phyloP scores from a whole-genome alignment of 2,329 filamentous ascomycete species.

The Clarireedia paspali region DNA sequence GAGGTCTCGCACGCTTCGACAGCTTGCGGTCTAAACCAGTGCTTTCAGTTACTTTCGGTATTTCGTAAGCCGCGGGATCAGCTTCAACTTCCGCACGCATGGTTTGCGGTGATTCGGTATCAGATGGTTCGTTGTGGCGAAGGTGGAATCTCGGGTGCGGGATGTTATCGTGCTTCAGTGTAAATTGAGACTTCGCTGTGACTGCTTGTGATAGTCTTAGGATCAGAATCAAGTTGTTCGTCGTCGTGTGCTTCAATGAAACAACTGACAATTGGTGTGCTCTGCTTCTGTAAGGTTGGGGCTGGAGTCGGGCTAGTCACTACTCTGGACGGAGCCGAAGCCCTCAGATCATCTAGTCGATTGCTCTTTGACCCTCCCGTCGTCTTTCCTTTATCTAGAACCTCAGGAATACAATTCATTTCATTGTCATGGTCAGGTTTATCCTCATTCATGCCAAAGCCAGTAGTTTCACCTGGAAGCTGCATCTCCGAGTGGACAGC shows the following conservation, averaged over 20 bases:
- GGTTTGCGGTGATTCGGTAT: no score
- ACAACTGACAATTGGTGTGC: neutral
- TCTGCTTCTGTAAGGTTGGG: neutral
- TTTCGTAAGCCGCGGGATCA: no score
- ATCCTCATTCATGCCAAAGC: neutral
- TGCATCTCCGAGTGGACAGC: neutral
- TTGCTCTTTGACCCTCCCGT: neutral
- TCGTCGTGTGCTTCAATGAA: neutral
- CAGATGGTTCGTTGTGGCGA: neutral
- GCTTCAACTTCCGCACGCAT: no score
- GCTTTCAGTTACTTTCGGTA: no score
- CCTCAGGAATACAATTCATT: no score
- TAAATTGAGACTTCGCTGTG: neutral
- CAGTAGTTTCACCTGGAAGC: neutral
- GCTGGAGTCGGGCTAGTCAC: neutral
- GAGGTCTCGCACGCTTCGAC: no score
- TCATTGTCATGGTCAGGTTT: neutral
- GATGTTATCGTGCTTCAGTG: constrained; percentile 4
- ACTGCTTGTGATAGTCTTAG: neutral
- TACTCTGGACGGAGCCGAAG: neutral
- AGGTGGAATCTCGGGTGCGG: constrained; percentile 2
- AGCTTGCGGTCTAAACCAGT: no score
- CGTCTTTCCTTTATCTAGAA: neutral
- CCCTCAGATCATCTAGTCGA: neutral
- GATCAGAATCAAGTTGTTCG: neutral